Conservation (phyloP, 2,329 filamentous ascomycete genomes). For the Botrytis hyacinthi region DNA sequence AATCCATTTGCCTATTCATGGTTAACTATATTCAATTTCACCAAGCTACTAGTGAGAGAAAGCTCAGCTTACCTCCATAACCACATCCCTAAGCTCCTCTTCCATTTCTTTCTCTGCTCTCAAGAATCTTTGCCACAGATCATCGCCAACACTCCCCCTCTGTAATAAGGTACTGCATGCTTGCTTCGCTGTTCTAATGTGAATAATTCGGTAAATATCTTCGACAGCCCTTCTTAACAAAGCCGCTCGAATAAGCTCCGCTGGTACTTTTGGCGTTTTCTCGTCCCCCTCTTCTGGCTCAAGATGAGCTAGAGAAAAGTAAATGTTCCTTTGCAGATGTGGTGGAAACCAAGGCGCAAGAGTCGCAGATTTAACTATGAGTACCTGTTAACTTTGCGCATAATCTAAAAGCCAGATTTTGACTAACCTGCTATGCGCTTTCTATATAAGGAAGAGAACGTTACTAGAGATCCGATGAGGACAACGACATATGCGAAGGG, state of each 20-base stretch:
- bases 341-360: constrained; percentile 92
- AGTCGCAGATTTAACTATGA: constrained; percentile 70
- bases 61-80: constrained; percentile 68
- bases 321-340: constrained; percentile 90
- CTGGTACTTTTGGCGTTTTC: constrained; percentile 70
- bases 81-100: constrained; percentile 90
- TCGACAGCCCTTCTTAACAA: constrained; percentile 86
- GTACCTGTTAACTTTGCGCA: constrained; percentile 9
- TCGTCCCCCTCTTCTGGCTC: constrained; percentile 60
- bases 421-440: constrained; percentile 80
- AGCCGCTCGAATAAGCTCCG: constrained; percentile 82
- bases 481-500: constrained; percentile 88
- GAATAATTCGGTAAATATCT: constrained; percentile 87
- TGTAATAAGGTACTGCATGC: constrained; percentile 81
- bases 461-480: constrained; percentile 81
- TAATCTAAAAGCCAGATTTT: background rate
- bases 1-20: constrained; percentile 78
- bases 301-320: constrained; percentile 86
- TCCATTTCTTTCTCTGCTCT: constrained; percentile 97
- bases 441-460: constrained; percentile 90
- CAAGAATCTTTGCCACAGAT: constrained; percentile 89
- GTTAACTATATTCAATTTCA: constrained; percentile 27
- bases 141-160: constrained; percentile 90
- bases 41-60: background rate
- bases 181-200: constrained; percentile 84